Base-by-base conservation (phyloP, 1,139 yeast genomes). In the Saccharomyces hybrid region DNA sequence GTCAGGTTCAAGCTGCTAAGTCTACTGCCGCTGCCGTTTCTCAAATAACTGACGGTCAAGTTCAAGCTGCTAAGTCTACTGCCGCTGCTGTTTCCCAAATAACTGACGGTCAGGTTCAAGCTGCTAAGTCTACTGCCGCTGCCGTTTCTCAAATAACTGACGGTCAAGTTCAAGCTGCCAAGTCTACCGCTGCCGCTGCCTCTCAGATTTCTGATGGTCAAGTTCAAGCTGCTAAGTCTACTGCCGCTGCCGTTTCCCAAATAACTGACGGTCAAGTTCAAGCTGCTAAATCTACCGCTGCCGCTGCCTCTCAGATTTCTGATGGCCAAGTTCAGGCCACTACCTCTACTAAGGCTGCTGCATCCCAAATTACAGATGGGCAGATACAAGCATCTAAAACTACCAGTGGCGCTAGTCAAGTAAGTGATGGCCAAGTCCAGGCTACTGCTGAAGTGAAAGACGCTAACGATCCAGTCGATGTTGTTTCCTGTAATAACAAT, bases 81-180 rank as follows among this genome's bases (percentile, higher is more conserved):
- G 75, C 77, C 47, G 72, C 76, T 42, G 79, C 78, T 27, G 77
- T 73, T 38, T 67, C 78, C 20, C 85, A 82, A 70, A 78, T 80
- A 53, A 73, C 75, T 58, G 83, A 80, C 25, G 56, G 57, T 42
- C 57, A 55, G 49, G 46, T 55, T 27, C 57, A 55, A 38, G 57
- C 57, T 38, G 49, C 57, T 9, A 55, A 64, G 61, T 55, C 75
- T 58, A 71, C 75, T 69, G 44, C 53, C 20, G 47, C 48, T 5
- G 42, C 53, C 20, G 48, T 20, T 16, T 42, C 41, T 11, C 49
- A 14, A 46, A 46, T 46, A 46, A 32, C 46, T n/a, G 28, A 51
- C 49, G 77, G 78, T 20, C 44, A 38, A 16, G 25, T 38, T 11
- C 44, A 38, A 20, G 44, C 44, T 9, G 25, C 25, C 2, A 38